Evolutionary conservation across 805 yeast genomes (phyloP).

Genomic region (Kurtzmaniella cleridarum): DNA sequence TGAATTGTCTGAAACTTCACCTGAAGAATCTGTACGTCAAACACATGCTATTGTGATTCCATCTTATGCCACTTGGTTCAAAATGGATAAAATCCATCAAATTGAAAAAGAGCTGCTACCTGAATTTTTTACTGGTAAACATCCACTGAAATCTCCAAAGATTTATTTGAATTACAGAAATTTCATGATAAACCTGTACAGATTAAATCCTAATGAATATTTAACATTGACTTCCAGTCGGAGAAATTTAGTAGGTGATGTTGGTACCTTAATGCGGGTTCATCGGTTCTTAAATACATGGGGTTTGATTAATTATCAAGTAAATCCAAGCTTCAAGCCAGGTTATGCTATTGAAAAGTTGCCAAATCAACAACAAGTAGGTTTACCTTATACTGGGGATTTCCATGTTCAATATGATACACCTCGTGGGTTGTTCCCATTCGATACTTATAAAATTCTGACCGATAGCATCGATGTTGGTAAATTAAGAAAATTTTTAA

Average conservation of each 20-base stretch:
- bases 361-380: constrained; percentile 37
- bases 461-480: constrained; percentile 43
- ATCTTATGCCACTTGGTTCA: constrained; percentile 84
- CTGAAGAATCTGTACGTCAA: constrained; percentile 37
- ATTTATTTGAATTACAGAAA: constrained; percentile 79
- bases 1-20: background rate
- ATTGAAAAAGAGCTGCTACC: constrained; percentile 83
- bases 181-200: constrained; percentile 81
- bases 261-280: constrained; percentile 78
- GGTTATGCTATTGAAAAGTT: constrained; percentile 49
- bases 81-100: constrained; percentile 61
- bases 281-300: constrained; percentile 82
- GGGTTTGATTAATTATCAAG: constrained; percentile 93
- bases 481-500: constrained; percentile 26
- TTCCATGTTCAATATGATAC: constrained; percentile 78
- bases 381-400: constrained; percentile 70
- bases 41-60: constrained; percentile 84
- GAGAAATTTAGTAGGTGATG: constrained; percentile 87
- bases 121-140: constrained; percentile 73
- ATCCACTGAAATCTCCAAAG: constrained; percentile 74
- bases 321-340: constrained; percentile 72
- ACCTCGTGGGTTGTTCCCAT: constrained; percentile 89
- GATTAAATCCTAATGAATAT: constrained; percentile 86
- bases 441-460: constrained; percentile 71
- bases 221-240: constrained; percentile 87